Evolutionary conservation across 495 filamentous ascomycete genomes (phyloP).

Genomic region (Neurospora sp.): DNA sequence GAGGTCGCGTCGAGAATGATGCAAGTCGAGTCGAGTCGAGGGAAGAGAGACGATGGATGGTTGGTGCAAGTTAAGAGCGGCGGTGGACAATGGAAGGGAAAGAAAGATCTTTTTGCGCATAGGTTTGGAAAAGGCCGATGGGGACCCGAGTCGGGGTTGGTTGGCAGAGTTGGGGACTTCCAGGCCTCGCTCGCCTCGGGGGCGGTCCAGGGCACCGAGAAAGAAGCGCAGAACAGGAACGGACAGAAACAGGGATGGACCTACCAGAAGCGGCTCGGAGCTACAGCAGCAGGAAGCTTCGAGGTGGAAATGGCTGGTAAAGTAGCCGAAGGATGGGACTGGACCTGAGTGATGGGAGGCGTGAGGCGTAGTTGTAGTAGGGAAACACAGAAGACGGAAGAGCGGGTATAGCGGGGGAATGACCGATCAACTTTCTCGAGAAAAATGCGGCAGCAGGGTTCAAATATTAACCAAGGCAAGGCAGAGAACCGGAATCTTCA

Average conservation of each 20-base stretch:
- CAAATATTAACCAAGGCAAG: background rate
- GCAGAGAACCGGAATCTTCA: background rate
- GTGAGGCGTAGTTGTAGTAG: background rate
- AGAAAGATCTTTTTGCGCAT: background rate
- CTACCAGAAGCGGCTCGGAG: background rate
- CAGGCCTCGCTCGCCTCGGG: background rate
- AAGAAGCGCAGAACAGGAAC: background rate
- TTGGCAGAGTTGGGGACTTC: background rate
- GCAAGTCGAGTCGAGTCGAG: background rate
- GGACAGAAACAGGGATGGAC: background rate
- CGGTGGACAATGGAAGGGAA: background rate
- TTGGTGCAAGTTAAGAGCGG: background rate
- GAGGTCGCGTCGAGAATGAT: background rate
- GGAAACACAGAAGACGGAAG: background rate
- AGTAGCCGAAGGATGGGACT: background rate
- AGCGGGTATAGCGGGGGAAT: background rate
- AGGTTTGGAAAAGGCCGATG: background rate
- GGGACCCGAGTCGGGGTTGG: background rate
- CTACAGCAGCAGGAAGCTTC: background rate
- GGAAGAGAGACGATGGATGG: background rate
- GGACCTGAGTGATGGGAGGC: background rate
- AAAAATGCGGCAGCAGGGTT: background rate
- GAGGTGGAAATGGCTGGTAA: background rate
- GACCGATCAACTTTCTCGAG: background rate
- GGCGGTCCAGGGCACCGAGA: background rate